Conservation (phyloP, 768 basidiomycete species). For the Chalciporus chontae region DNA sequence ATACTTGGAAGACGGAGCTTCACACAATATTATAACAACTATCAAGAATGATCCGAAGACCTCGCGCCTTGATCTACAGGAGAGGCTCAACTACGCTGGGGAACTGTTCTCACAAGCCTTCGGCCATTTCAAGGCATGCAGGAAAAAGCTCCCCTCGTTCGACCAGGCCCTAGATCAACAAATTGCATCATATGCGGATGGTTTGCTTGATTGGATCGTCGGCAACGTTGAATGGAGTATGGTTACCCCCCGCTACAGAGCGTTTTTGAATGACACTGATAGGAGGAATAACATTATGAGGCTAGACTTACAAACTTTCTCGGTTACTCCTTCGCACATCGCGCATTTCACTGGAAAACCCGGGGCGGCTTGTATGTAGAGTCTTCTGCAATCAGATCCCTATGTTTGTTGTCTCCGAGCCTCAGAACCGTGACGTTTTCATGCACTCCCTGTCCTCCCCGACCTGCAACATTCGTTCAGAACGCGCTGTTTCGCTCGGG, state of each 20-base stretch:
- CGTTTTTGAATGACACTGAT: slow-evolving; percentile 10
- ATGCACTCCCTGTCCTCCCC: too few relatives aligned
- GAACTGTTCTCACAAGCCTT: slow-evolving; percentile 4
- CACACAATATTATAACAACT: background rate
- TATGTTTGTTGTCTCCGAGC: too few relatives aligned
- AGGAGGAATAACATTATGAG: slow-evolving; percentile 4
- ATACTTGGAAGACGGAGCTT: background rate
- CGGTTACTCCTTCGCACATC: too few relatives aligned
- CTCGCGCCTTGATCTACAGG: slow-evolving; percentile 12
- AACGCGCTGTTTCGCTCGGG: too few relatives aligned
- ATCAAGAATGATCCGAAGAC: background rate
- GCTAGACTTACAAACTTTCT: background rate
- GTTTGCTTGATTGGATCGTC: slow-evolving; percentile 3
- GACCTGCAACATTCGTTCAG: too few relatives aligned
- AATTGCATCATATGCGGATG: slow-evolving; percentile 6
- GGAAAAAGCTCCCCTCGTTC: slow-evolving; percentile 8
- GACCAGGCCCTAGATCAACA: slow-evolving; percentile 7
- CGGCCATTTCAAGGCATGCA: slow-evolving; percentile 4
- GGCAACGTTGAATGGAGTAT: slow-evolving; percentile 16
- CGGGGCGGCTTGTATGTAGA: too few relatives aligned
- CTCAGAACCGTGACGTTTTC: too few relatives aligned
- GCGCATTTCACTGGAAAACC: too few relatives aligned
- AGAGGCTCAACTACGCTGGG: slow-evolving; percentile 4
- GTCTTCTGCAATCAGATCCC: too few relatives aligned
- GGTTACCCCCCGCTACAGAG: slow-evolving; percentile 8